Base-by-base conservation (phyloP, 164 flowering plant species). In the Nelumbo lutea region DNA sequence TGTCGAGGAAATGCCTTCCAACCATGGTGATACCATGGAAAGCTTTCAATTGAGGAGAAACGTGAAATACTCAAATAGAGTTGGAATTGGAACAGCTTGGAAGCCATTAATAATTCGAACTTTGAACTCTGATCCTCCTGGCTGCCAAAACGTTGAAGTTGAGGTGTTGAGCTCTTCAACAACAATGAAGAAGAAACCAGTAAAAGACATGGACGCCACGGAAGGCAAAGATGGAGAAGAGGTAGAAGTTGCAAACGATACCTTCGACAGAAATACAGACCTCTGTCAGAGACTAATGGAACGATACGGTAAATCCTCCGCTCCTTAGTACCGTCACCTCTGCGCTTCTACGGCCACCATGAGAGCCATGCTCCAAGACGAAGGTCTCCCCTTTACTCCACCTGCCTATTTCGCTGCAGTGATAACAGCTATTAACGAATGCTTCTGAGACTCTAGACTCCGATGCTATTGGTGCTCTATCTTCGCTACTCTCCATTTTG, bases 361-460 rank as follows among this genome's bases (percentile, higher is more conserved):
- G 48, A 46, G 48, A 46, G 7, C 4, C 4, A 46, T 46, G 5
- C 48, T 46, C 48, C 48, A 46, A 46, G 48, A 46, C 7, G 4
- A 46, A 46, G 48, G 48, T 46, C 48, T 46, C 48, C 1, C 48
- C 48, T 39, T 42, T 38, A 39, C 9, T 70, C 39, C 50, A 6
- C 61, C 61, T 3, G 82, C 98, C 4, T 95, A 90, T 83, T 95
- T 91, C 73, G 96, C 93, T 47, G 91, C 97, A 14, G 76, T 89
- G 1, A 85, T 95, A 42, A 74, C 88, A 8, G 62, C 91, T 46
- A 69, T 85, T 42, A 80, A 83, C 42, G 70, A 80, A 45, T 44
- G 48, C 75, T 2, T 47, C 75, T 11, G 56, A 69, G 0, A 15
- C 75, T 14, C 78, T 78, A 1, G 96, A 87, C 67, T 56, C 85